phyloP scores from a whole-genome alignment of 805 yeast genomes.

The Vanderwaltozyma verrucispora region DNA sequence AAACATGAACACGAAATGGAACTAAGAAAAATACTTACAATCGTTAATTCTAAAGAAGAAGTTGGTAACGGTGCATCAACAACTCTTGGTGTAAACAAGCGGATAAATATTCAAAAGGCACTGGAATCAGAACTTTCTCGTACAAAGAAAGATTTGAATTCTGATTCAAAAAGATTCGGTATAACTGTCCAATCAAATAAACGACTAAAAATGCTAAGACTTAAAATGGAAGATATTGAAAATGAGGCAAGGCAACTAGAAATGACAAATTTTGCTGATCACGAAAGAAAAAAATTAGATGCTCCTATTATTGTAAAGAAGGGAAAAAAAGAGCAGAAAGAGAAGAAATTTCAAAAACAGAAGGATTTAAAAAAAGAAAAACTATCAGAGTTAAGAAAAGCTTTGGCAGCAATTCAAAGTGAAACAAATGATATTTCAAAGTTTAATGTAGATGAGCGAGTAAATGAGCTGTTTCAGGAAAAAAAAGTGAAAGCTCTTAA shows the following conservation, averaged over 20 bases:
- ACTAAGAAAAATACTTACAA: slow-evolving; percentile 59
- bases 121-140: slow-evolving; percentile 28
- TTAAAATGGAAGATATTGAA: slow-evolving; percentile 77
- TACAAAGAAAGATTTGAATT: slow-evolving; percentile 32
- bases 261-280: slow-evolving; percentile 66
- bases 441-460: slow-evolving; percentile 41
- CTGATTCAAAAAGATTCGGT: slow-evolving; percentile 31
- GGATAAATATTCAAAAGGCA: slow-evolving; percentile 20
- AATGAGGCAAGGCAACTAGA: slow-evolving; percentile 79
- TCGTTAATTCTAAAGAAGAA: slow-evolving; percentile 40
- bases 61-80: slow-evolving; percentile 8
- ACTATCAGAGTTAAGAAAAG: slow-evolving; percentile 44
- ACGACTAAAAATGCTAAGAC: slow-evolving; percentile 62
- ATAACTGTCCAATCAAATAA: slow-evolving; percentile 60
- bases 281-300: slow-evolving; percentile 14
- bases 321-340: slow-evolving; percentile 2
- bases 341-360: too few relatives aligned
- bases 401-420: slow-evolving; percentile 50
- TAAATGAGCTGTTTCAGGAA: slow-evolving; percentile 45
- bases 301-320: slow-evolving; percentile 7
- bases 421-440: slow-evolving; percentile 73
- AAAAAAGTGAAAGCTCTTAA: slow-evolving; percentile 61
- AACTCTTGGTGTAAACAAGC: slow-evolving; percentile 21
- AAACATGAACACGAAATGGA: slow-evolving; percentile 70
- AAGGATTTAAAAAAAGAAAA: slow-evolving; percentile 45